Conservation (phyloP, 176 grass and related monocot species). For the Otatea glauca region DNA sequence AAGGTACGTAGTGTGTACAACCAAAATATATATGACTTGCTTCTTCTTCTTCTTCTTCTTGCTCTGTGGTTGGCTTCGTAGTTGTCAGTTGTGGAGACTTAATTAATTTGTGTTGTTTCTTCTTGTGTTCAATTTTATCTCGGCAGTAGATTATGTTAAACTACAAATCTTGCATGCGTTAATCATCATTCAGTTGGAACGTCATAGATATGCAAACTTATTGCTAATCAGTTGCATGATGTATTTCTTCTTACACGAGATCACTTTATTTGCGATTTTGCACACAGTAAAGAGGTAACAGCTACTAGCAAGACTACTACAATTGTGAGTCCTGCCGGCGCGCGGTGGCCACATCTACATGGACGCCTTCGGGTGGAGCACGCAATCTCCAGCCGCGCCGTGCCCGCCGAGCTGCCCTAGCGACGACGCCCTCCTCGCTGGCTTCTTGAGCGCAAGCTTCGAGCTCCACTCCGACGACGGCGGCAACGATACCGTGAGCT, state of each 20-base stretch:
- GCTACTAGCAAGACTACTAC: background rate
- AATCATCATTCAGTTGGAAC: background rate
- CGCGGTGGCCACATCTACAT: constrained; percentile 20
- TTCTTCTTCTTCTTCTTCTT: background rate
- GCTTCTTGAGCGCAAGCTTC: constrained; percentile 25
- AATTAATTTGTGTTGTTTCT: background rate
- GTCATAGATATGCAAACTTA: background rate
- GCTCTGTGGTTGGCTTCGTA: background rate
- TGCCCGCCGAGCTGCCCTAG: constrained; percentile 5
- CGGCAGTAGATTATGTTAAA: background rate
- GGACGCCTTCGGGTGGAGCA: constrained; percentile 52
- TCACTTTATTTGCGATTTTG: constrained; percentile 21
- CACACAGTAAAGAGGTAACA: background rate
- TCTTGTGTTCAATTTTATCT: background rate
- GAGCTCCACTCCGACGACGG: background rate
- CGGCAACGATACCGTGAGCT: background rate
- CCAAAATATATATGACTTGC: background rate
- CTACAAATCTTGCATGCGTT: background rate
- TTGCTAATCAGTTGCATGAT: background rate
- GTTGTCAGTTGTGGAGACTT: background rate
- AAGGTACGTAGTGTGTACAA: background rate
- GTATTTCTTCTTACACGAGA: constrained; percentile 1
- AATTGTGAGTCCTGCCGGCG: constrained; percentile 5
- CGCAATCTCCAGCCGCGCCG: constrained; percentile 22
- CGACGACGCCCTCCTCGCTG: constrained; percentile 41